These are phyloP conservation scores for Calonectria henricotiae DNA, from an alignment of 2,329 filamentous ascomycete species.

Conservation along the genomic window DNA sequence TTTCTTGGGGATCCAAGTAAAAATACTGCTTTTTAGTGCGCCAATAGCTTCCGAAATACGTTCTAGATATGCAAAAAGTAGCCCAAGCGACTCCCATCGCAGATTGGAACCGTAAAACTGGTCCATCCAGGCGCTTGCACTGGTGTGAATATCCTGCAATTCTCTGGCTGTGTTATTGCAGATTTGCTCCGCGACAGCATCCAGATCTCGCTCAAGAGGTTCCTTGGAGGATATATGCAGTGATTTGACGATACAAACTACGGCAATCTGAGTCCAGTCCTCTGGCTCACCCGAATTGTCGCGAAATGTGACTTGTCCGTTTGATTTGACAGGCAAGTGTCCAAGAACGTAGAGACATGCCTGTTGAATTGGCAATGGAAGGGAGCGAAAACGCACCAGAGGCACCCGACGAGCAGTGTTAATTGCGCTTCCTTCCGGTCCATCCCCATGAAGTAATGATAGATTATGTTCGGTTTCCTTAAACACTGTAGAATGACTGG, in stretches of 20 bases:
- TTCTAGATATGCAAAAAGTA: slow-evolving; percentile 52
- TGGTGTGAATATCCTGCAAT: slow-evolving; percentile 55
- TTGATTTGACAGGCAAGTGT: slow-evolving; percentile 21
- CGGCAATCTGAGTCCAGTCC: slow-evolving; percentile 25
- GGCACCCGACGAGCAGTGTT: neutral
- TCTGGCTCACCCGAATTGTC: neutral
- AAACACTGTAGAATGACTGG: slow-evolving; percentile 30
- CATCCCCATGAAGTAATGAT: slow-evolving; percentile 10
- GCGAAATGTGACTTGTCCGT: slow-evolving; percentile 20
- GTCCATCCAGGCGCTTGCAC: slow-evolving; percentile 54
- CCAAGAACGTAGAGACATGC: slow-evolving; percentile 33
- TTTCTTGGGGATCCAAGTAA: neutral
- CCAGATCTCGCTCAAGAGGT: slow-evolving; percentile 6
- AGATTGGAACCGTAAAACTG: slow-evolving; percentile 58
- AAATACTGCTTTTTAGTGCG: neutral
- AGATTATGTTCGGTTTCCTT: slow-evolving; percentile 29
- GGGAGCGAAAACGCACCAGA: slow-evolving; percentile 16
- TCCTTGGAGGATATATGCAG: slow-evolving; percentile 6
- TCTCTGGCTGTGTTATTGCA: slow-evolving; percentile 56
- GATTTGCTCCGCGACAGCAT: slow-evolving; percentile 44
- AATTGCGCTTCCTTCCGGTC: neutral
- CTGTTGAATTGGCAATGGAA: slow-evolving; percentile 19
- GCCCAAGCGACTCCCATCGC: slow-evolving; percentile 60
- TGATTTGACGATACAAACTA: slow-evolving; percentile 17
- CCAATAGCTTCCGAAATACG: slow-evolving; percentile 26